Percentiles rank a stretch among this genome's conserved stretches.
Evolutionary conservation across 2,329 filamentous ascomycete genomes (phyloP).

Genomic region (Arthrobotrys megalospora): DNA sequence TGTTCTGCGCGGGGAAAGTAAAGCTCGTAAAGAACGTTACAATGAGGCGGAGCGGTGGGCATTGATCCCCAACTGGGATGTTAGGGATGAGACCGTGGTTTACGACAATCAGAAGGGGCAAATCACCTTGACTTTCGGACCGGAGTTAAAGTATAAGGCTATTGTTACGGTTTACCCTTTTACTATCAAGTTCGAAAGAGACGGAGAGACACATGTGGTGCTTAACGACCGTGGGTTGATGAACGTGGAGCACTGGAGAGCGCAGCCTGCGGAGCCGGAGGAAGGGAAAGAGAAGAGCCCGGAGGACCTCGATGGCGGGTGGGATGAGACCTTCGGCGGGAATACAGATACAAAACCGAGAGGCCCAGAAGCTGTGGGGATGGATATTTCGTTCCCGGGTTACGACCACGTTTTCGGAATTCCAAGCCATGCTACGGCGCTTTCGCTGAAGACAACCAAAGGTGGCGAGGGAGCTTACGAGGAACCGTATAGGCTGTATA

Average conservation of each 20-base stretch:
- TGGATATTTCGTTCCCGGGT: constrained; percentile 92
- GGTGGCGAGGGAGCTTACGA: constrained; percentile 87
- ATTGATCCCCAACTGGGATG: constrained; percentile 83
- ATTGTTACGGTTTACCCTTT: constrained; percentile 88
- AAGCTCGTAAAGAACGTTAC: constrained; percentile 90
- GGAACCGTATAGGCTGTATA: constrained; percentile 95
- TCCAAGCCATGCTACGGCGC: constrained; percentile 88
- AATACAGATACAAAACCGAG: constrained; percentile 96
- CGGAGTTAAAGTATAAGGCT: constrained; percentile 87
- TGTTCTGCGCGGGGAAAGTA: constrained; percentile 85
- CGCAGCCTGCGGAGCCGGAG: constrained; percentile 73
- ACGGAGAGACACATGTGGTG: constrained; percentile 84
- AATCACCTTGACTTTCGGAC: constrained; percentile 74
- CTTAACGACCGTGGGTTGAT: constrained; percentile 91
- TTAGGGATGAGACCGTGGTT: constrained; percentile 76
- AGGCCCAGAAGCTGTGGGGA: constrained; percentile 86
- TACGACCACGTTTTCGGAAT: constrained; percentile 96
- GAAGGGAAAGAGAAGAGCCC: constrained; percentile 69
- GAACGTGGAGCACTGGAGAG: constrained; percentile 96
- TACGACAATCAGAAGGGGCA: constrained; percentile 71
- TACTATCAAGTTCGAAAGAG: constrained; percentile 85
- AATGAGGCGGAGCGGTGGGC: constrained; percentile 91
- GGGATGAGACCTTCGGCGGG: constrained; percentile 96
- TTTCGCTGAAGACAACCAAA: constrained; percentile 90
- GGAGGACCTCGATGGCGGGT: constrained; percentile 80